Conservation (phyloP, 2,329 filamentous ascomycete genomes). For the Ophioceras dolichostomum region DNA sequence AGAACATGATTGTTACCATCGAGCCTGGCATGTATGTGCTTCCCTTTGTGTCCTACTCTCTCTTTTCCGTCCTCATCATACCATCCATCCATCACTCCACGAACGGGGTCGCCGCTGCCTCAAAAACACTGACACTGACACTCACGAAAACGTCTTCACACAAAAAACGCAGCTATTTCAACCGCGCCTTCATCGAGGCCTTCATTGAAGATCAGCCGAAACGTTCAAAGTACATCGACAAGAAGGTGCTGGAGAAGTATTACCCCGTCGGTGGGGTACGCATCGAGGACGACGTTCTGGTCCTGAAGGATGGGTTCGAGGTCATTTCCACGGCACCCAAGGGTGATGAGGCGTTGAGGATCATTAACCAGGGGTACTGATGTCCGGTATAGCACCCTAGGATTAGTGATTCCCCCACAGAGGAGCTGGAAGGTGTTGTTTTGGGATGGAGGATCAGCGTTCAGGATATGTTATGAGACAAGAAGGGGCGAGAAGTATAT, state of each 20-base stretch:
- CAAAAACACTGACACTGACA: too few species aligned
- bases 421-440: too few species aligned
- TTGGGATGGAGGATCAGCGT: too few species aligned
- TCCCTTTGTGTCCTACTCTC: neutral
- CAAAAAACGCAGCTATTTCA: conserved; percentile 50
- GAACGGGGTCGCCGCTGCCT: too few species aligned
- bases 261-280: conserved; percentile 78
- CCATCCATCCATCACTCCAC: too few species aligned
- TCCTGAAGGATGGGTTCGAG: conserved; percentile 68
- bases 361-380: conserved; percentile 39
- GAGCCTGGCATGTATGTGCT: conserved; percentile 58
- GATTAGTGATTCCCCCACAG: too few species aligned
- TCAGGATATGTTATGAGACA: too few species aligned
- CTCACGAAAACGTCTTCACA: too few species aligned
- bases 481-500: too few species aligned
- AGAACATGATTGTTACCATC: conserved; percentile 63
- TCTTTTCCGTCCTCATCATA: too few species aligned
- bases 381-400: too few species aligned
- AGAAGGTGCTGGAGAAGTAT: conserved; percentile 51
- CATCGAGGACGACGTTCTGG: conserved; percentile 82
- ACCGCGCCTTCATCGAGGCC: conserved; percentile 57
- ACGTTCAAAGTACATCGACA: conserved; percentile 54
- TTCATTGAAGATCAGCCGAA: conserved; percentile 48
- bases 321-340: conserved; percentile 76
- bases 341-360: conserved; percentile 53